Base-by-base conservation (phyloP, 768 basidiomycete species). In the Tylopilus cervinicoccineus region DNA sequence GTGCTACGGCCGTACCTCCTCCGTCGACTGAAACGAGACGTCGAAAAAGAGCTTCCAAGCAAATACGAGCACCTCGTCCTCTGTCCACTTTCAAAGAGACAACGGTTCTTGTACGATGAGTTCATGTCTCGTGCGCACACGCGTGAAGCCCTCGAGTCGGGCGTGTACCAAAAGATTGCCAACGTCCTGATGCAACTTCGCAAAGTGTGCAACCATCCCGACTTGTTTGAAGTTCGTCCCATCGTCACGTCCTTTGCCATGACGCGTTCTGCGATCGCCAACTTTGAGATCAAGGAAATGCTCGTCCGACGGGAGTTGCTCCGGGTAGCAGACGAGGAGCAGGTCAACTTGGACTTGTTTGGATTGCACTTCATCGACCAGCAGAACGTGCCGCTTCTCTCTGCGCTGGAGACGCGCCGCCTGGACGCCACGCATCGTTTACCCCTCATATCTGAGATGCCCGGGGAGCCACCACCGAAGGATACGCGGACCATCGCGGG, bases 171-270 rank as follows among this genome's bases (percentile, higher is more conserved):
- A 68, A 88, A 88, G 68, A 86, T 91, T 37, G 88, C 88, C 58
- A 99, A 99, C 63, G 84, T 95, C 48, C 79, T 98, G 51, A 99
- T 98, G 96, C 96, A 99, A 65, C 77, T 98, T 4, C 86, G 96
- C 47, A 97, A 98, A 72, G 91, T 95, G 36, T 92, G 92, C 73
- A 93, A 90, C 47, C 93, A 97, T 66, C 95, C 94, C 0, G 87
- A 93, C 67, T 74, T 93, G 10, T 94, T 95, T 63, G 89, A 94
- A 66, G 83, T 89, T 43, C 85, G 93, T 57, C 89, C 93, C 1
- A 83, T 85, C 51, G 83, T 81, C 46, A 89, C 79, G 44, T 92
- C 79, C 22, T 90, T 86, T 65, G 81, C 77, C 5, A 86, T 80
- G 83, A 72, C 72, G 49, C 86, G 78, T 55, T 93, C 84, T 48